Conservation (phyloP, 495 filamentous ascomycete genomes). For the Xylaria scruposa region DNA sequence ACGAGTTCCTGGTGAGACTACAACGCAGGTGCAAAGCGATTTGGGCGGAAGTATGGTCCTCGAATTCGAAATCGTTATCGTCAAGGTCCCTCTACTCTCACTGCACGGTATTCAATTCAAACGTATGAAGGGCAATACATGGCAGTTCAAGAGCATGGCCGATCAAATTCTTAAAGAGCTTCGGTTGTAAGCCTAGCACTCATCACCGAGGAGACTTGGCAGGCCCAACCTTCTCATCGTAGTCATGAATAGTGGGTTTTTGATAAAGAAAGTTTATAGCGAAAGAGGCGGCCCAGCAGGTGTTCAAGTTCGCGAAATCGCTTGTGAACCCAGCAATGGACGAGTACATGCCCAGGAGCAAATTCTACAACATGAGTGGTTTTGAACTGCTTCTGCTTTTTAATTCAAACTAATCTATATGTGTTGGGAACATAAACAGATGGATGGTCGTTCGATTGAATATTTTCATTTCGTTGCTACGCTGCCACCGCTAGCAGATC, state of each 20-base stretch:
- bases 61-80: constrained; percentile 94
- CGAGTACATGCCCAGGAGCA: background rate
- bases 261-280: background rate
- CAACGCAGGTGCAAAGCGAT: constrained; percentile 85
- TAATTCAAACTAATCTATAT: constrained; percentile 24
- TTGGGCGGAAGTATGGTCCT: constrained; percentile 80
- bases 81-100: constrained; percentile 93
- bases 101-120: constrained; percentile 99
- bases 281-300: background rate
- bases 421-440: constrained; percentile 26
- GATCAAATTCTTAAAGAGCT: constrained; percentile 91
- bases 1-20: constrained; percentile 76
- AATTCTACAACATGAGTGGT: constrained; percentile 12
- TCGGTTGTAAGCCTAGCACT: constrained; percentile 63
- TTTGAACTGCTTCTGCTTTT: constrained; percentile 6
- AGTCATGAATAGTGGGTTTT: background rate
- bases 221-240: constrained; percentile 7
- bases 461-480: constrained; percentile 24
- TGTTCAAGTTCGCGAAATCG: constrained; percentile 1
- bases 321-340: background rate
- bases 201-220: constrained; percentile 4
- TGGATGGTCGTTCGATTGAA: constrained; percentile 24
- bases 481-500: constrained; percentile 11
- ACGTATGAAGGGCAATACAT: constrained; percentile 91
- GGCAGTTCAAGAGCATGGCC: constrained; percentile 98